Evolutionary conservation across 805 yeast genomes (phyloP).

Genomic region (Monosporozyma yasuniensis): DNA sequence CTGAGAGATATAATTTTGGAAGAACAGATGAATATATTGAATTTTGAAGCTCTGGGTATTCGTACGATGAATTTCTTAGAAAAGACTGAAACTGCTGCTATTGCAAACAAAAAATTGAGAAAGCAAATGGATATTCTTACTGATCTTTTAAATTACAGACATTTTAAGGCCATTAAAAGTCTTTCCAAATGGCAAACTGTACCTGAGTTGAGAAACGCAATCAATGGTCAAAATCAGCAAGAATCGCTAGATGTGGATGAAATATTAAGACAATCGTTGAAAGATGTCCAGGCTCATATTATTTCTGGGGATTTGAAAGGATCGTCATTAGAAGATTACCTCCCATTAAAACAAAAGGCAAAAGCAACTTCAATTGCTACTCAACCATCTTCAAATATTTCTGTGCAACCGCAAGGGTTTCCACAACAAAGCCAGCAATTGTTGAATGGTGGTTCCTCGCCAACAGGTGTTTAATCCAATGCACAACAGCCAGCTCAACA

Average conservation of each 20-base stretch:
- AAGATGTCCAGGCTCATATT: conserved; percentile 6
- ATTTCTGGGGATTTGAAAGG: background rate
- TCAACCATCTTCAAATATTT: background rate
- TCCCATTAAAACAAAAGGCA: background rate
- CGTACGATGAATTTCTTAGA: conserved; percentile 11
- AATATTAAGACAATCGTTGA: conserved; percentile 24
- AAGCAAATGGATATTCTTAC: conserved; percentile 21
- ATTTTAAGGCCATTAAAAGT: conserved; percentile 13
- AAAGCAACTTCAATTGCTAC: background rate
- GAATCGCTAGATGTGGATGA: conserved; percentile 21
- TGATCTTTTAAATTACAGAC: conserved; percentile 18
- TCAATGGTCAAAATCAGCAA: conserved; percentile 1
- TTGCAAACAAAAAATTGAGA: conserved; percentile 11
- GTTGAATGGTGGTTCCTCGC: too few relatives aligned
- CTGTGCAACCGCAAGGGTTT: too few relatives aligned
- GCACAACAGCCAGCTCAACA: too few relatives aligned
- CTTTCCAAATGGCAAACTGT: conserved; percentile 17
- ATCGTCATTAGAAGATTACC: background rate
- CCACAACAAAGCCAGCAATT: too few relatives aligned
- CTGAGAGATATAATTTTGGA: conserved; percentile 19
- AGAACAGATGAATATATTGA: conserved; percentile 10
- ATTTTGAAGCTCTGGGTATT: conserved; percentile 8
- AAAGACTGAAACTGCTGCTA: conserved; percentile 5
- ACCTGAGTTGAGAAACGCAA: background rate
- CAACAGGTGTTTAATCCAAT: too few relatives aligned